Evolutionary conservation across 345 rosid genomes (phyloP), one percentile per base, ranked within the genome.

Genomic region (Eucalyptus tenuipes): DNA sequence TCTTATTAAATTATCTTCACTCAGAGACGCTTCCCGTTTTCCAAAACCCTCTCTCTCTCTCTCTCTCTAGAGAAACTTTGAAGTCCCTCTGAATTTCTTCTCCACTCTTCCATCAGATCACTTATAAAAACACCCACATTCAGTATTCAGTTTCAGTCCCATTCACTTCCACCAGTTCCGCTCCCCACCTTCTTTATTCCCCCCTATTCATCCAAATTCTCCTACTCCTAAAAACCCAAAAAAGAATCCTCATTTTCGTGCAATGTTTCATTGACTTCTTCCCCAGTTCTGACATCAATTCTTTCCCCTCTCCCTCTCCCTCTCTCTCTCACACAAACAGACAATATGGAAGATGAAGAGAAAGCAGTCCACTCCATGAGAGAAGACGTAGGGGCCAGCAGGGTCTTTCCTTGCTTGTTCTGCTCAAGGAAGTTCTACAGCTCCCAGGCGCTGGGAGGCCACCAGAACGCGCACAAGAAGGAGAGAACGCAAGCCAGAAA

Each of bases 401-500:
- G 96, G 88, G 93, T 93, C 13, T 97, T 96, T 87, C 94, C 98
- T 7, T 97, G 99, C 84, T 90, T 93, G 37, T 97, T 95, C 89
- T 97, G 99, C 88, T 94, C 99, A 10, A 92, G 98, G 91, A 94
- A 96, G 88, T 97, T 97, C 89, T 92, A 94, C 91, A 97, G 97
- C 82, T 97, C 99, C 33, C 99, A 97, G 90, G 99, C 99, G 12
- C 88, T 97, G 37, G 99, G 99, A 27, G 99, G 99, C 40, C 99
- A 97, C 90, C 99, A 97, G 85, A 97, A 97, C 53, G 99, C 99
- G 27, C 99, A 97, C 94, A 97, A 96, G 96, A 96, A 94, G 86
- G 99, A 97, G 89, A 92, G 99, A 89, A 93, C 88, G 13, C 95
- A 96, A 16, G 97, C 96, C 2, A 93, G 98, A 90, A 97, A 93